Conservation (phyloP, 495 filamentous ascomycete species). For the Elaphomyces granulatus region DNA sequence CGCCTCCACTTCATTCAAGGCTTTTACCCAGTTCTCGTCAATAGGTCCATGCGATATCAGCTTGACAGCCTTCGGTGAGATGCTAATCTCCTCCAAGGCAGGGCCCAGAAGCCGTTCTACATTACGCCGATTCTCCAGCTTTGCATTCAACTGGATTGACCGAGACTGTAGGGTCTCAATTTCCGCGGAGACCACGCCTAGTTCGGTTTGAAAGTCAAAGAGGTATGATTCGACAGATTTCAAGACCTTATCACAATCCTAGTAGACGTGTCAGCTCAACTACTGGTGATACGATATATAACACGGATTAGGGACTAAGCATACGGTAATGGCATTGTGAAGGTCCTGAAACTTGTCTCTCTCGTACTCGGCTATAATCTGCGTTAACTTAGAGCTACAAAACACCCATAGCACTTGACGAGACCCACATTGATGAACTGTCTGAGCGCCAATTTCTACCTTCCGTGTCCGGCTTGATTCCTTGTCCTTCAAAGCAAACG, state of each 20-base stretch:
- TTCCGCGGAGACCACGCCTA: slow-evolving; percentile 81
- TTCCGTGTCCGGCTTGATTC: slow-evolving; percentile 18
- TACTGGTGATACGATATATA: neutral
- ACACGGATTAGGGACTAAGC: slow-evolving; percentile 10
- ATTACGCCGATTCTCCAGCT: slow-evolving; percentile 73
- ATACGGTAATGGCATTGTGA: slow-evolving; percentile 58
- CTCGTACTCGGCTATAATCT: slow-evolving; percentile 57
- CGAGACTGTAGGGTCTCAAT: slow-evolving; percentile 86
- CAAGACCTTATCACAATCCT: slow-evolving; percentile 83
- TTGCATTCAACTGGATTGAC: slow-evolving; percentile 69
- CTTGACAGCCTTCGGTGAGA: slow-evolving; percentile 67
- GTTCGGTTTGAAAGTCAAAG: slow-evolving; percentile 80
- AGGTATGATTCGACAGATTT: slow-evolving; percentile 86
- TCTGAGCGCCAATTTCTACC: slow-evolving; percentile 46
- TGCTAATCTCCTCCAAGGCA: slow-evolving; percentile 77
- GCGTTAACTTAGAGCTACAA: no score
- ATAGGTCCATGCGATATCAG: slow-evolving; percentile 79
- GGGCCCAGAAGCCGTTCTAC: slow-evolving; percentile 84
- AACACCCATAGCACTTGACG: no score
- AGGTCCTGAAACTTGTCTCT: slow-evolving; percentile 83
- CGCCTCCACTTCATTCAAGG: slow-evolving; percentile 71
- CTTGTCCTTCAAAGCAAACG: slow-evolving; percentile 43
- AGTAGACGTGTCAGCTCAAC: slow-evolving; percentile 1
- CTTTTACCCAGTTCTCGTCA: slow-evolving; percentile 79
- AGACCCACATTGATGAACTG: slow-evolving; percentile 59